Evolutionary conservation across 2,329 filamentous ascomycete genomes (phyloP), one percentile per base, ranked within the genome.

Genomic region (Colletotrichum godetiae): DNA sequence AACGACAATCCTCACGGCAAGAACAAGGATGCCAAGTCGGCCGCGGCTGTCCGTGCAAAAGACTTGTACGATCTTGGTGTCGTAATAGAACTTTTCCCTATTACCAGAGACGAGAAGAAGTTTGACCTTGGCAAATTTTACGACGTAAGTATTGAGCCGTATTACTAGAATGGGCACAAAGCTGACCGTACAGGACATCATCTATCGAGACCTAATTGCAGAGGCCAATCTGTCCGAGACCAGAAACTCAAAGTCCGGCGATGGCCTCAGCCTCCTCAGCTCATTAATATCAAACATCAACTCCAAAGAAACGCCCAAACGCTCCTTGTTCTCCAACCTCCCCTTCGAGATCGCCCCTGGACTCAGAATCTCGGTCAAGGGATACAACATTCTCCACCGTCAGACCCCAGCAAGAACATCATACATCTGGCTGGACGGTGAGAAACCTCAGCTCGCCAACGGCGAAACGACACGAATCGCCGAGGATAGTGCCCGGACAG

Each of bases 21-120:
- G 22, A 92, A 94, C 80, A 97, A 95, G 82, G 86, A 89, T 8
- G 87, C 92, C 35, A 92, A 92, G 65, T 93, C 93, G 15, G 91
- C 93, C 46, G 94, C 97, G 4, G 92, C 94, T 7, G 94, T 97
- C 5, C 91, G 95, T 66, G 97, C 97, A 33, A 97, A 98, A 80
- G 97, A 99, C 84, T 82, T 99, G 27, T 98, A 98, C 80, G 97
- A 99, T 80, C 86, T 98, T 33, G 95, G 95, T 4, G 95, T 98
- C 35, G 91, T 90, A 1, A 97, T 99, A 73, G 96, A 98, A 78
- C 86, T 99, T 0, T 99, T 98, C 77, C 95, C 97, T 0, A 96
- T 99, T 70, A 94, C 93, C 29, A 90, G 90, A 1, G 86, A 82
- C 3, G 92, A 92, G 33, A 88, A 90, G 75, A 89, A 89, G 42